Conservation (phyloP, 2,329 filamentous ascomycete species). For the Ophiostoma sp. region DNA sequence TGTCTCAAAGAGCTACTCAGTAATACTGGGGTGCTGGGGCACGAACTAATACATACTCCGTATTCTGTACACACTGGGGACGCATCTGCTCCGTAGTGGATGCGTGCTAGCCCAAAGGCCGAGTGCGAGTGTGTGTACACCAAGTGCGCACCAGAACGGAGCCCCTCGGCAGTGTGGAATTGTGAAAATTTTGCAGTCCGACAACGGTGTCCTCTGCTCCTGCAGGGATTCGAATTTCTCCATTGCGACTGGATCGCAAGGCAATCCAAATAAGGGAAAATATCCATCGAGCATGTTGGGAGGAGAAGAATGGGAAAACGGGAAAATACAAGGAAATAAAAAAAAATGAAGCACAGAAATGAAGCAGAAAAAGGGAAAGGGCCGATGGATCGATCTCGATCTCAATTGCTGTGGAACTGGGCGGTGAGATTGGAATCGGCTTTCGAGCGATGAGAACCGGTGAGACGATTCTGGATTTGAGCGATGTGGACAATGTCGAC, state of each 20-base stretch:
- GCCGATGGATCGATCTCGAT: constrained; percentile 4
- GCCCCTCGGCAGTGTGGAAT: background rate
- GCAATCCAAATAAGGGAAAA: constrained; percentile 11
- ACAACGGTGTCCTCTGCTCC: background rate
- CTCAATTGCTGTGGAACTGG: background rate
- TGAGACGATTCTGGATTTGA: background rate
- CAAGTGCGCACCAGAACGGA: background rate
- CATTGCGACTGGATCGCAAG: constrained; percentile 7
- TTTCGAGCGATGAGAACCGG: background rate
- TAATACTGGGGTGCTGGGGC: background rate
- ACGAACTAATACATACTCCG: background rate
- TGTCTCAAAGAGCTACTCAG: background rate
- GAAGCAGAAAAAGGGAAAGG: background rate
- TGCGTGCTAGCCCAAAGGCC: background rate
- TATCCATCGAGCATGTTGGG: background rate
- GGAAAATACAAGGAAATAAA: too few species aligned
- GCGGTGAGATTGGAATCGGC: background rate
- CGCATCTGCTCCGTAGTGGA: background rate
- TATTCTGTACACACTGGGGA: background rate
- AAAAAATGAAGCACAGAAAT: background rate
- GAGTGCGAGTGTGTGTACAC: background rate
- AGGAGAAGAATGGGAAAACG: background rate
- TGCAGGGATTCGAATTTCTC: constrained; percentile 6
- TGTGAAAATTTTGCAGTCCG: constrained; percentile 14
- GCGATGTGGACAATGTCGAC: background rate